Conservation (phyloP, 2,329 filamentous ascomycete species). For the Xylariaceae sp. region DNA sequence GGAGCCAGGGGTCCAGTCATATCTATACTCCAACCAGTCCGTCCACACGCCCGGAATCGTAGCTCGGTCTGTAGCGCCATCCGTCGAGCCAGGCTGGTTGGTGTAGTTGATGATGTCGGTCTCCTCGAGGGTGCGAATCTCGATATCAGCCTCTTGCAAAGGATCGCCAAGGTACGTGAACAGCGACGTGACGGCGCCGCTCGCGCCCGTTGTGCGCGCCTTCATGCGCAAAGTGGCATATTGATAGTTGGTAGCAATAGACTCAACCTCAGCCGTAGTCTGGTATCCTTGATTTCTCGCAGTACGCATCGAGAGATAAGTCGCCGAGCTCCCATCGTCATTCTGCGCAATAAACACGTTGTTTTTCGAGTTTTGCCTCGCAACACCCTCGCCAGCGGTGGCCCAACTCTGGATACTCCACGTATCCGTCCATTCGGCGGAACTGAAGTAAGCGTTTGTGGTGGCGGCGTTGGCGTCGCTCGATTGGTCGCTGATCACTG, state of each 20-base stretch:
- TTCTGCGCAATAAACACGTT: slow-evolving; percentile 46
- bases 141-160: slow-evolving; percentile 54
- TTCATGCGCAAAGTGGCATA: slow-evolving; percentile 43
- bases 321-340: slow-evolving; percentile 32
- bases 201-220: slow-evolving; percentile 45
- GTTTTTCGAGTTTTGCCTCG: slow-evolving; percentile 38
- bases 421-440: slow-evolving; percentile 27
- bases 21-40: slow-evolving; percentile 46
- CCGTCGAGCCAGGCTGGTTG: slow-evolving; percentile 55
- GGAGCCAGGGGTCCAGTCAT: slow-evolving; percentile 56
- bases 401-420: slow-evolving; percentile 31
- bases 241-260: slow-evolving; percentile 32
- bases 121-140: slow-evolving; percentile 48
- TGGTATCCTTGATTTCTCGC: slow-evolving; percentile 44
- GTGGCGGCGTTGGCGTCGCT: slow-evolving; percentile 26
- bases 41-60: slow-evolving; percentile 48
- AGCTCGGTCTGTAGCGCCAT: slow-evolving; percentile 45
- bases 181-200: slow-evolving; percentile 50
- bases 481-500: slow-evolving; percentile 24
- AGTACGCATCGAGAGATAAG: slow-evolving; percentile 48
- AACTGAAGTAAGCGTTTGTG: slow-evolving; percentile 34
- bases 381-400: slow-evolving; percentile 27
- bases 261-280: slow-evolving; percentile 48
- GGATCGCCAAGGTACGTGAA: slow-evolving; percentile 49
- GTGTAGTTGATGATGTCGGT: slow-evolving; percentile 52